phyloP scores from a whole-genome alignment of 257 asterid species.

The Gynochthodes officinalis region DNA sequence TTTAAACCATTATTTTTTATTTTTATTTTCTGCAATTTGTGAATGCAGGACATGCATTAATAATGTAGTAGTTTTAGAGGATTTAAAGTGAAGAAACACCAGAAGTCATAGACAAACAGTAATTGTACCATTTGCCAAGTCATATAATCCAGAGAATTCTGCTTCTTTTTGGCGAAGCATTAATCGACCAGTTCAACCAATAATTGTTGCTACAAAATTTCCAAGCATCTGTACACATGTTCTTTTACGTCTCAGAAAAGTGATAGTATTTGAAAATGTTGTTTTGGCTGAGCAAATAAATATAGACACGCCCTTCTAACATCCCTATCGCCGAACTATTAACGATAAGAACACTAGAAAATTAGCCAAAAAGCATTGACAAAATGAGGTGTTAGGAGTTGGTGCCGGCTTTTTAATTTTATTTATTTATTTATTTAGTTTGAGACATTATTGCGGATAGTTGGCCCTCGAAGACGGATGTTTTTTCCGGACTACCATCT shows the following conservation, averaged over 20 bases:
- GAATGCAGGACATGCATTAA: no score
- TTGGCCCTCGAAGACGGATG: neutral
- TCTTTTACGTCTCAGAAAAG: neutral
- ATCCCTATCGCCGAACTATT: neutral
- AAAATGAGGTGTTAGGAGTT: constrained; percentile 41
- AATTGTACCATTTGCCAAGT: neutral
- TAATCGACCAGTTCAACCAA: neutral
- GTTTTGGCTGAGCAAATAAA: neutral
- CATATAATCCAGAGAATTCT: neutral
- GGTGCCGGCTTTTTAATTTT: constrained; percentile 60
- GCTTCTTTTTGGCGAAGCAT: neutral
- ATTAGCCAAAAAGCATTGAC: constrained; percentile 9
- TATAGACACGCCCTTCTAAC: neutral
- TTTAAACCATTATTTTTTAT: no score
- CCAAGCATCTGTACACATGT: no score
- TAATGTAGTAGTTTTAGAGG: no score
- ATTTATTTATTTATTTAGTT: no score
- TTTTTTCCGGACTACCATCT: neutral
- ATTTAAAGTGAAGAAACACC: no score
- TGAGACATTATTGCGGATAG: neutral
- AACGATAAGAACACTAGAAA: neutral
- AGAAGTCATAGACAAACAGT: neutral
- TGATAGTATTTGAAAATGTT: neutral
- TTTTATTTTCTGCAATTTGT: no score
- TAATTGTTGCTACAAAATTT: neutral